Evolutionary conservation across 2,329 filamentous ascomycete species (phyloP).

Genomic region (Coniochaeta hoffmannii): DNA sequence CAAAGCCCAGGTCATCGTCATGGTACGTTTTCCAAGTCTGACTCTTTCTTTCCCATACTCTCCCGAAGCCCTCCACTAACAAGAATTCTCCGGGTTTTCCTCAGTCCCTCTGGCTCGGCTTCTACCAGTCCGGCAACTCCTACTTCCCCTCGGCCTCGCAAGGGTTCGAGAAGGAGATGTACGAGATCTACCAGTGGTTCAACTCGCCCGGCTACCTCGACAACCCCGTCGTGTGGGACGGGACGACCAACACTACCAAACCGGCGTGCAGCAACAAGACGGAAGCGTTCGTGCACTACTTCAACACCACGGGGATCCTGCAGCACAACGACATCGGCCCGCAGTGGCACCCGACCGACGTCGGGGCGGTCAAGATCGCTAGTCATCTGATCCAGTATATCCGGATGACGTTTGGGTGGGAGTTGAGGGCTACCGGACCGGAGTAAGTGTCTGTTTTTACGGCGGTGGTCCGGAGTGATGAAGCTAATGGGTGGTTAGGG

Average conservation of each 20-base stretch:
- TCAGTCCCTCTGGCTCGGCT: slow-evolving; percentile 47
- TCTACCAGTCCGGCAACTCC: slow-evolving; percentile 39
- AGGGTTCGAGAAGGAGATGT: slow-evolving; percentile 42
- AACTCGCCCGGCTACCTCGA: slow-evolving; percentile 34
- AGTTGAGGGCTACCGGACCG: slow-evolving; percentile 43
- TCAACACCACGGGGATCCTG: slow-evolving; percentile 53
- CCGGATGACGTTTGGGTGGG: slow-evolving; percentile 47
- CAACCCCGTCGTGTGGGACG: slow-evolving; percentile 31
- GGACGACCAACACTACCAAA: slow-evolving; percentile 25
- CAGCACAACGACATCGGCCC: slow-evolving; percentile 56
- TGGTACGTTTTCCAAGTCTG: slow-evolving; percentile 21
- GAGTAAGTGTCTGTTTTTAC: slow-evolving; percentile 32
- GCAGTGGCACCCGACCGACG: slow-evolving; percentile 52
- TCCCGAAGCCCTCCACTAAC: slow-evolving; percentile 2
- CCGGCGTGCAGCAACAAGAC: slow-evolving; percentile 18
- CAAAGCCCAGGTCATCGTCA: slow-evolving; percentile 34
- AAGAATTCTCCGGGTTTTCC: not conserved
- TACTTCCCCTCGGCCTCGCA: slow-evolving; percentile 32
- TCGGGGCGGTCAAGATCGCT: slow-evolving; percentile 53
- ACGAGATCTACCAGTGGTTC: slow-evolving; percentile 44
- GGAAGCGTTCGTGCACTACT: slow-evolving; percentile 50
- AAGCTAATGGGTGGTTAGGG: slow-evolving; percentile 14
- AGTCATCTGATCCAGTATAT: slow-evolving; percentile 53
- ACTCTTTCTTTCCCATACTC: slow-evolving; percentile 4
- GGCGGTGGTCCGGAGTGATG: slow-evolving; percentile 11